These are phyloP conservation scores for Calvatia gigantea DNA, from an alignment of 768 basidiomycete species.

Conservation along the genomic window DNA sequence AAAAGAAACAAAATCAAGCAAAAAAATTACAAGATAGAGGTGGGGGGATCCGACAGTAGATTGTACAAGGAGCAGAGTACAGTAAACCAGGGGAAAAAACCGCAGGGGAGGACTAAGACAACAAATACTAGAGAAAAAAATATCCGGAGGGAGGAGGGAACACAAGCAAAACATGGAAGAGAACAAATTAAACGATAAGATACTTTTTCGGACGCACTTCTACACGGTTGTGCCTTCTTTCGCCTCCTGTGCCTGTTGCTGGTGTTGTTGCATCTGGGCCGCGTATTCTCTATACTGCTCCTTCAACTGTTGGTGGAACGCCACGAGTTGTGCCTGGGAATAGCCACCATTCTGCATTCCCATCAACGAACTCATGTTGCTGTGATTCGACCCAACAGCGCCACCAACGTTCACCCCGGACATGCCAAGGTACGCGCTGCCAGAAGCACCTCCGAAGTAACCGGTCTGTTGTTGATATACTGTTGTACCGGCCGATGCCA, in stretches of 20 bases:
- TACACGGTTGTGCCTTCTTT: conserved; percentile 8
- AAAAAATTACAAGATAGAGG: conserved; percentile 4
- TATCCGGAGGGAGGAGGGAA: neutral
- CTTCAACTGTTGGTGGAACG: conserved; percentile 7
- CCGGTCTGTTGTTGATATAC: conserved; percentile 5
- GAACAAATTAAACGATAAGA: conserved; percentile 6
- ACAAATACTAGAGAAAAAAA: neutral
- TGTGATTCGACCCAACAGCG: neutral
- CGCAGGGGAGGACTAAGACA: neutral
- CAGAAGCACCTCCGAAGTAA: neutral
- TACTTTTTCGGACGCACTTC: conserved; percentile 11
- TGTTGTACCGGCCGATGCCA: neutral
- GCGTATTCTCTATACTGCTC: conserved; percentile 7
- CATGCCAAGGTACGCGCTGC: conserved; percentile 5
- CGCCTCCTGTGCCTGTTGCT: conserved; percentile 13
- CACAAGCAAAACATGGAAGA: conserved; percentile 1
- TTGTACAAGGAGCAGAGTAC: conserved; percentile 4
- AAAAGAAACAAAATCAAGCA: too few species aligned
- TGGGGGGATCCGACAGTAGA: neutral
- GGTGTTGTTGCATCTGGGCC: conserved; percentile 1
- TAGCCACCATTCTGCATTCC: conserved; percentile 4
- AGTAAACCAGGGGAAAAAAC: conserved; percentile 1
- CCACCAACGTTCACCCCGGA: neutral
- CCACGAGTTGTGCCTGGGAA: conserved; percentile 2
- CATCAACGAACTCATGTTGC: conserved; percentile 2